These are phyloP conservation scores for Irpex sp. DNA, from an alignment of 1,284 basidiomycete species.

Conservation along the genomic window DNA sequence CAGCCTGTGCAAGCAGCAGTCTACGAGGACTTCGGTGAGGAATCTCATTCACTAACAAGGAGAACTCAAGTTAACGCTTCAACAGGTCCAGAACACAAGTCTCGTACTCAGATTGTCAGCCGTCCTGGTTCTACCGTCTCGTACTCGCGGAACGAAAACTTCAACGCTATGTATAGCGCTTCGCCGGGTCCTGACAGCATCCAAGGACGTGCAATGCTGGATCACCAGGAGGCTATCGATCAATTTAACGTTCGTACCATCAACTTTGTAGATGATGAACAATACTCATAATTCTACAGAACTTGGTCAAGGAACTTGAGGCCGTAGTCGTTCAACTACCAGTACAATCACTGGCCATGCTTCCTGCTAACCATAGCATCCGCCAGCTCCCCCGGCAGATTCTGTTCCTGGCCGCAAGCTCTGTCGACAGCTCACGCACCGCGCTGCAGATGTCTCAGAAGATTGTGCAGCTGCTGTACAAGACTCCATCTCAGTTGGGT, in stretches of 20 bases:
- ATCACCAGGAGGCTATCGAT: conserved; percentile 73
- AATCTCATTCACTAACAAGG: not conserved
- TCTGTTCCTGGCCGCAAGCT: conserved; percentile 74
- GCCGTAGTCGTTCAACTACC: conserved; percentile 70
- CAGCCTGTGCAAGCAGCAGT: conserved; percentile 83
- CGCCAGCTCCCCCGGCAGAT: conserved; percentile 83
- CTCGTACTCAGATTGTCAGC: conserved; percentile 44
- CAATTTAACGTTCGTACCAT: conserved; percentile 58
- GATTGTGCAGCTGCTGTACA: conserved; percentile 87
- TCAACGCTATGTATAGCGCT: conserved; percentile 44
- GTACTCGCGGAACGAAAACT: conserved; percentile 42
- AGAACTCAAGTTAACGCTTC: not conserved
- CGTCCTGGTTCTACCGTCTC: conserved; percentile 65
- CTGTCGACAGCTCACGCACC: conserved; percentile 79
- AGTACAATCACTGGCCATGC: conserved; percentile 57
- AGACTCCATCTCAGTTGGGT: conserved; percentile 77
- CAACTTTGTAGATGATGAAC: not conserved
- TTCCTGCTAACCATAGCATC: conserved; percentile 85
- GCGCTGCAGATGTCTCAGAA: conserved; percentile 94
- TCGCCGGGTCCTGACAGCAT: conserved; percentile 48
- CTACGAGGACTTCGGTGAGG: conserved; percentile 91
- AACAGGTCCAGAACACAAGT: conserved; percentile 42
- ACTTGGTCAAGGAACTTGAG: conserved; percentile 77
- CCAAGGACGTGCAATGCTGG: conserved; percentile 37
- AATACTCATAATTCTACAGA: conserved; percentile 15